A percentile compares a stretch with the other conserved stretches of the same genome.
These are phyloP conservation scores for Talinum fruticosum DNA, from an alignment of 148 eudicot genomes.

Conservation along the genomic window DNA sequence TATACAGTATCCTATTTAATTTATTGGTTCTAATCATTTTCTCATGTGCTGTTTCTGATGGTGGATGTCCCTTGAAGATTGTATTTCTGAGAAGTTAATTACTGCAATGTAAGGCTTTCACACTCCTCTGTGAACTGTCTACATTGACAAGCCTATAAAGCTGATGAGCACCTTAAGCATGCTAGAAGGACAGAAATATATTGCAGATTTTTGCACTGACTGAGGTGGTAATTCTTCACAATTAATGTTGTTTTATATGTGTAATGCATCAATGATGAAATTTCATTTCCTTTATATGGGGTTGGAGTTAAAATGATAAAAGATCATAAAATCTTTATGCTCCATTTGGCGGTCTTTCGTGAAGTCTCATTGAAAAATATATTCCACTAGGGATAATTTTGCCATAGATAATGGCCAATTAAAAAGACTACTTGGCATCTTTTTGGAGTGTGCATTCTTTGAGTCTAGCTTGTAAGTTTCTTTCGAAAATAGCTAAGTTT, in stretches of 20 bases:
- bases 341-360: neutral
- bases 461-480: neutral
- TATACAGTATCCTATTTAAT: neutral
- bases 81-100: neutral
- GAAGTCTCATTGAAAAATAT: neutral
- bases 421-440: neutral
- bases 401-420: neutral
- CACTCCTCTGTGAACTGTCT: neutral
- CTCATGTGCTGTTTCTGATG: neutral
- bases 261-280: neutral
- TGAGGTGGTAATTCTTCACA: neutral
- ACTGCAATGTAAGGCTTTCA: neutral
- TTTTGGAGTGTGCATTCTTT: neutral
- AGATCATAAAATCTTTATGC: neutral
- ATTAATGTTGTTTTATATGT: neutral
- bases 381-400: neutral
- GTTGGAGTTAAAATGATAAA: neutral
- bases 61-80: neutral
- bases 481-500: neutral
- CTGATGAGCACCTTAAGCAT: neutral
- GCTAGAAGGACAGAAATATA: neutral
- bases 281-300: neutral
- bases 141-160: neutral
- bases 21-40: neutral
- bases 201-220: neutral